Base-by-base conservation (phyloP, 208 protist species). In the Phytomonas francai region DNA sequence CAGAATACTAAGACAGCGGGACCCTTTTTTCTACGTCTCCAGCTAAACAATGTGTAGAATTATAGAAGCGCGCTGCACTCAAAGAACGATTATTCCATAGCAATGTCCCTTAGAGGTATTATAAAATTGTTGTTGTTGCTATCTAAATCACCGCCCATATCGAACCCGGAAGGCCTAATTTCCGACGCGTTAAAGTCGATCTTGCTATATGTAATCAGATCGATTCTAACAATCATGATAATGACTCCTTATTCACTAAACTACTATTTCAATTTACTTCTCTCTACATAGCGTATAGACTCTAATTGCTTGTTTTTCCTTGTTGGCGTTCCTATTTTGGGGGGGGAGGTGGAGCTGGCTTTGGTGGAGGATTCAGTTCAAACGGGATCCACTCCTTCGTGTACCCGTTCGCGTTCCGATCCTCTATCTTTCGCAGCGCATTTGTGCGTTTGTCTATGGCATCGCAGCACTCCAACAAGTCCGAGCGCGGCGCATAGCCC, bases 381-480 rank as follows among this genome's bases (percentile, higher is more conserved):
- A 68, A 92, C 27, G 80, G 73, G 63, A 91, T 85, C 56, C 73
- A 74, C 65, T 94, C 89, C 30, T 70, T 64, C 61, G 81, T 77
- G 69, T 80, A 88, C 27, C 89, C 86, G 27, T 80, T 88, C 31
- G 39, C 65, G 70, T 95, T 95, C n/a, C 73, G 39, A 76, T 88
- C 84, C 45, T 78, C 65, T 0, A 88, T 58, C 72, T 88, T 89
- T 39, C 75, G 76, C 42, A 75, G 70, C 60, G 33, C 74, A 56
- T 77, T 65, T 45, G 70, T 77, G 51, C 78, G 81, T 12, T 61
- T 67, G 56, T 81, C 72, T 28, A 88, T 73, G 74, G 79, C 86
- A 31, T 79, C 76, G 32, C 72, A 74, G 59, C 67, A 61, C 25
- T 80, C 73, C n/a, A 68, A 71, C 57, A 72, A 36, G 28, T 71